Evolutionary conservation across 1,139 yeast species (phyloP), one percentile per base, ranked within the genome.

Genomic region (Martiniozyma asiatica): DNA sequence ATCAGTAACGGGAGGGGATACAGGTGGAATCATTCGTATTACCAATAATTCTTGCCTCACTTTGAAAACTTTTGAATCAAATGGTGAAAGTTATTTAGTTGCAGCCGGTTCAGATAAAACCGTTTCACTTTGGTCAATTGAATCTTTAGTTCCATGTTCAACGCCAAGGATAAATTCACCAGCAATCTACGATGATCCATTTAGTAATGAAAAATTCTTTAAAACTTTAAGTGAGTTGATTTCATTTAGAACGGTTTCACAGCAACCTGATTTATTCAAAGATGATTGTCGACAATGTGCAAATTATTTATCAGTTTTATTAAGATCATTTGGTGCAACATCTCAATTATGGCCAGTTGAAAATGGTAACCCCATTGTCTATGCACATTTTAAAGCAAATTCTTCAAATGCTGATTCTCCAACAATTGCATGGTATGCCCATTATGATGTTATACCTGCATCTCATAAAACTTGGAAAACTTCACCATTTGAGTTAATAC

Each of bases 231-330:
- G 65, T 12, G 68, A 67, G 30, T 61, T 79, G 33, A 75, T 85
- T 9, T 58, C 79, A 1, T 85, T 63, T 53, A 72, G 68, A 42
- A 84, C 97, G 0, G 79, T 89, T 8, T 80, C 94, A 9, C 77
- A 77, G 39, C 65, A 65, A 28, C 84, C 82, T 1, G 69, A 70
- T 13, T 50, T 62, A 25, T 75, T 68, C 47, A 65, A 80, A 44
- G 81, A 80, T 40, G 94, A 85, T 27, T 78, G 92, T 6, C 69
- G 96, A 37, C 70, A 78, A 27, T 89, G 98, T 58, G 95, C 97
- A 0, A 74, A 76, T 26, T 81, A 66, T 42, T 55, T 89, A 36
- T 65, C 73, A 22, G 67, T 70, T 35, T 55, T 87, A 18, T 62
- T 85, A 32, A 65, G 68, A 28, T 67, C 62, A 24, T 61, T 81